Percentiles rank a stretch among this genome's conserved stretches.
phyloP scores from a whole-genome alignment of 2,329 filamentous ascomycete genomes.

The Anthostomella pinea region DNA sequence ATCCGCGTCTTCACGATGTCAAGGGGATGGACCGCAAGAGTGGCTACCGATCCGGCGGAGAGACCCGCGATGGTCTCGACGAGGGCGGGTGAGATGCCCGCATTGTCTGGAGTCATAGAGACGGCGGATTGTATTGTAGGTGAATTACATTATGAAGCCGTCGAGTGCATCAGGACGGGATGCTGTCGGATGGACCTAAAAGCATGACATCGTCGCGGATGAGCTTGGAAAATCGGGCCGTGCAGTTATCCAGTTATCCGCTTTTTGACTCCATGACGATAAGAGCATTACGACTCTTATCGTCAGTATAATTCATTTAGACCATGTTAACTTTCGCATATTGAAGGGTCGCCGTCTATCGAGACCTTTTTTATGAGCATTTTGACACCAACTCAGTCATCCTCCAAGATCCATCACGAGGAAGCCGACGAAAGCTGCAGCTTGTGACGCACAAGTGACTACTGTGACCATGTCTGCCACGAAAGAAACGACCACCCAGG shows the following conservation, averaged over 20 bases:
- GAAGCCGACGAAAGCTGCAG: too few species aligned
- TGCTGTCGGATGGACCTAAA: not conserved
- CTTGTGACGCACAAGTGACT: not conserved
- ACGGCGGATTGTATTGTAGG: conserved; percentile 7
- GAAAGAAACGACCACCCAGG: conserved; percentile 6
- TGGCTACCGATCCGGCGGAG: conserved; percentile 81
- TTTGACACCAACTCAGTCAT: too few species aligned
- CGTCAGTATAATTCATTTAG: too few species aligned
- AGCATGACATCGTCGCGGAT: not conserved
- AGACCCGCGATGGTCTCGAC: conserved; percentile 90
- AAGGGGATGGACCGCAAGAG: conserved; percentile 83
- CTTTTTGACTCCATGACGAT: too few species aligned
- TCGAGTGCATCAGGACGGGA: not conserved
- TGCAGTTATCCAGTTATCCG: too few species aligned
- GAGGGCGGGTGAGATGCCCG: conserved; percentile 68
- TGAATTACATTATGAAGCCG: conserved; percentile 6
- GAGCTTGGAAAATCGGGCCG: not conserved
- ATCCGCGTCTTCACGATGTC: conserved; percentile 96
- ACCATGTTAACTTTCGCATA: too few species aligned
- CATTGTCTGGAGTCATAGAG: conserved; percentile 51
- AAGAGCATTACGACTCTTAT: too few species aligned
- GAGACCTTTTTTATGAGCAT: too few species aligned
- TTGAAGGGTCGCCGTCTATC: too few species aligned
- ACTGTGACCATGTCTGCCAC: conserved; percentile 19
- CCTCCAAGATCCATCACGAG: too few species aligned